phyloP scores from a whole-genome alignment of 2,329 filamentous ascomycete species.

The Coniochaeta sp. region DNA sequence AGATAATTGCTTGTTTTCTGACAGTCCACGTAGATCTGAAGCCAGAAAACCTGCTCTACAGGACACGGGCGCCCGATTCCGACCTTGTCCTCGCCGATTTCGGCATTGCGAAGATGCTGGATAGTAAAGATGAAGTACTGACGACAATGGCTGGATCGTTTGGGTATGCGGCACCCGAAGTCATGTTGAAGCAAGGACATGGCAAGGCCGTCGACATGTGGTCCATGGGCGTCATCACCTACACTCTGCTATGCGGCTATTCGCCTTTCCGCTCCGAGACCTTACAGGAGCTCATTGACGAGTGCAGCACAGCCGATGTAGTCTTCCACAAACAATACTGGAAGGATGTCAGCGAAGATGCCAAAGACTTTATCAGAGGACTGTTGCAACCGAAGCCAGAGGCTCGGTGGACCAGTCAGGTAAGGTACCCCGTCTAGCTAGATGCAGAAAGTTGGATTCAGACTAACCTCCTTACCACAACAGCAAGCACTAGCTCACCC shows the following conservation, averaged over 20 bases:
- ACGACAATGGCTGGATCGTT: slow-evolving; percentile 99
- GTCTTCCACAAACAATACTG: slow-evolving; percentile 98
- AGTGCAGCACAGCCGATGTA: slow-evolving; percentile 76
- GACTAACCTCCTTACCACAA: not conserved
- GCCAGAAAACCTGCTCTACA: slow-evolving; percentile 93
- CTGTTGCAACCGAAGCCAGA: slow-evolving; percentile 74
- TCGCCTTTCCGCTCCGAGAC: slow-evolving; percentile 96
- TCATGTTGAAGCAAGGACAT: slow-evolving; percentile 96
- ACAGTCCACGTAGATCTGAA: slow-evolving; percentile 65
- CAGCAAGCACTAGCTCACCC: slow-evolving; percentile 72
- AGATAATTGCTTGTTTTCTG: not conserved
- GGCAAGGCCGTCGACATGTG: slow-evolving; percentile 99
- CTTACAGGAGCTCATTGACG: slow-evolving; percentile 84
- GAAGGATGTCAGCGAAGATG: slow-evolving; percentile 93
- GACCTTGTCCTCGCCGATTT: slow-evolving; percentile 93
- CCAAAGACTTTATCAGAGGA: slow-evolving; percentile 84
- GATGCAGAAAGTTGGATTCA: not conserved
- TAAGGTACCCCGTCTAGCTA: slow-evolving; percentile 29
- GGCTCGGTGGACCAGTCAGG: slow-evolving; percentile 69
- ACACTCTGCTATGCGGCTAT: slow-evolving; percentile 95
- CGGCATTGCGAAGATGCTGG: slow-evolving; percentile 96
- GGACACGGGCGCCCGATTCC: slow-evolving; percentile 69
- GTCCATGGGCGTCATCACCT: slow-evolving; percentile 98
- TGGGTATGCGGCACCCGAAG: slow-evolving; percentile 93
- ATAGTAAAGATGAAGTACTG: slow-evolving; percentile 81